Evolutionary conservation across 257 asterid species (phyloP).

Genomic region (Jaltomata sinuosa): DNA sequence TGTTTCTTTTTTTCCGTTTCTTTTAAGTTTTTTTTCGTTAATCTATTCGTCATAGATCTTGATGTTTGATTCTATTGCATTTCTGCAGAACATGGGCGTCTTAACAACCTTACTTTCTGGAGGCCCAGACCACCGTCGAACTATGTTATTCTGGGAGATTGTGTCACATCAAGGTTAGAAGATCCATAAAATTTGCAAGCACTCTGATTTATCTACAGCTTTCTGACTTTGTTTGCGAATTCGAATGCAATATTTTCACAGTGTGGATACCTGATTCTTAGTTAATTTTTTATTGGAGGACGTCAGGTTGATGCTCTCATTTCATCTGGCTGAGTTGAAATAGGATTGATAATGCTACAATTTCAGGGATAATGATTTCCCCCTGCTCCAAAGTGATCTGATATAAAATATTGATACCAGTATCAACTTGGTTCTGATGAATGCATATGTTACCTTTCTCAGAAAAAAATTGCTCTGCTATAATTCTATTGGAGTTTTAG

Average conservation of each 20-base stretch:
- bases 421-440: neutral
- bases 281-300: neutral
- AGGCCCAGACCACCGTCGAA: slow-evolving; percentile 98
- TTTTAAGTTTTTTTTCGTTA: neutral
- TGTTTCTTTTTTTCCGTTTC: slow-evolving; percentile 12
- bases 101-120: slow-evolving; percentile 92
- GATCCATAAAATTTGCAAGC: neutral
- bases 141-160: slow-evolving; percentile 91
- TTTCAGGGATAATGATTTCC: slow-evolving; percentile 1
- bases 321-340: neutral
- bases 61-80: slow-evolving; percentile 11
- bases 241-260: neutral
- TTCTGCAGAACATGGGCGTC: slow-evolving; percentile 62
- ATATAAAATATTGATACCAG: neutral
- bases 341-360: neutral
- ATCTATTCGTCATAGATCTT: neutral
- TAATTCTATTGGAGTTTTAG: neutral
- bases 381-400: neutral
- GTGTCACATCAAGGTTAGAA: slow-evolving; percentile 85
- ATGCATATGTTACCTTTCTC: neutral
- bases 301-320: neutral
- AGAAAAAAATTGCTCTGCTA: neutral
- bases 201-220: neutral
- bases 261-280: neutral
- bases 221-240: neutral